phyloP scores from a whole-genome alignment of 108 stramenopile genomes.

The Skeletonema potamos region DNA sequence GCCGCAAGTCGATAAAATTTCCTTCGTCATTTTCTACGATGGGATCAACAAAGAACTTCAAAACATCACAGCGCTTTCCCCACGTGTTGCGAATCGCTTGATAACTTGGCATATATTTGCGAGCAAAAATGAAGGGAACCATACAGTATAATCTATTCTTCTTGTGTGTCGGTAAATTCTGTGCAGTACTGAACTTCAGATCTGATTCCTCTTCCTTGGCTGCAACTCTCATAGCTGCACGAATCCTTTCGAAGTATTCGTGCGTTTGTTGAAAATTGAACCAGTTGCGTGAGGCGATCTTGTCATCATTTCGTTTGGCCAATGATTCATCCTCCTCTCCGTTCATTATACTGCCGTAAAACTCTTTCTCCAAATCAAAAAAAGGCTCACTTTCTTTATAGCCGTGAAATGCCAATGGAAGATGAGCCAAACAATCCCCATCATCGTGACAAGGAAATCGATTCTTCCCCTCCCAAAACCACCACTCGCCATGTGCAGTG shows the following conservation, averaged over 20 bases:
- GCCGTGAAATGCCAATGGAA: conserved; percentile 34
- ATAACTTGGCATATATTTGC: conserved; percentile 15
- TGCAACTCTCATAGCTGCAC: conserved; percentile 24
- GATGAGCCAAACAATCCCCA: conserved; percentile 30
- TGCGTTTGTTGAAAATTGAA: background rate
- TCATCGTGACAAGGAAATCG: conserved; percentile 23
- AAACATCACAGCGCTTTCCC: conserved; percentile 31
- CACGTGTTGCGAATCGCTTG: conserved; percentile 30
- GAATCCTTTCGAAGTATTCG: conserved; percentile 25
- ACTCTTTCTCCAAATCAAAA: conserved; percentile 36
- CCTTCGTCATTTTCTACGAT: conserved; percentile 19
- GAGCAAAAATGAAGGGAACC: conserved; percentile 41
- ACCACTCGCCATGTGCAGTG: conserved; percentile 36
- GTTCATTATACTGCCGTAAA: conserved; percentile 16
- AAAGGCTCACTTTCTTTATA: conserved; percentile 12
- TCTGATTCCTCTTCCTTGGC: background rate
- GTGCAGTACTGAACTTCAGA: background rate
- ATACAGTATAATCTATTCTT: conserved; percentile 37
- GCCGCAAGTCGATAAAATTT: conserved; percentile 18
- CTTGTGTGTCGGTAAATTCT: background rate
- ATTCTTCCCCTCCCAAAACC: conserved; percentile 37
- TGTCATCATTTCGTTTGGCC: background rate
- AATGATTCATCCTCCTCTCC: conserved; percentile 1
- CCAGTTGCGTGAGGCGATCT: conserved; percentile 1
- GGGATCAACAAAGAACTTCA: conserved; percentile 37